Conservation (phyloP, 345 rosid genomes). For the Hibiscus tridactylites region DNA sequence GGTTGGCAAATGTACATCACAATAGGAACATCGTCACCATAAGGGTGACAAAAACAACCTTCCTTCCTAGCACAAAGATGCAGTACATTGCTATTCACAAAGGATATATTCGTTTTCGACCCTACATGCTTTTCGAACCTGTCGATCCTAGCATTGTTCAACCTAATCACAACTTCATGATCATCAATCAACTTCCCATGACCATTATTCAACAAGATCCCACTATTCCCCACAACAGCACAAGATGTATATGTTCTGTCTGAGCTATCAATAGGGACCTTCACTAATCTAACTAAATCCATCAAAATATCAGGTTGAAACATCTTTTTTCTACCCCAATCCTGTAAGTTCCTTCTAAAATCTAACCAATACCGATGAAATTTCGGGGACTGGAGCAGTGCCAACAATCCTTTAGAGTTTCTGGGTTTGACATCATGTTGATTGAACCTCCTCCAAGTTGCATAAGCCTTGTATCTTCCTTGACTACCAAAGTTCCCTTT, state of each 20-base stretch:
- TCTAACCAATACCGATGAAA: conserved; percentile 65
- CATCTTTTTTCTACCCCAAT: conserved; percentile 50
- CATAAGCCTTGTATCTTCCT: conserved; percentile 33
- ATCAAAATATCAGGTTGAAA: conserved; percentile 50
- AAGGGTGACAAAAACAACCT: conserved; percentile 76
- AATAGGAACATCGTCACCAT: conserved; percentile 55
- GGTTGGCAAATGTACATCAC: conserved; percentile 88
- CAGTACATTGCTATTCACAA: conserved; percentile 78
- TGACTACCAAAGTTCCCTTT: conserved; percentile 46
- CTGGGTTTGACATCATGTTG: conserved; percentile 26
- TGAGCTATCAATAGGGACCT: conserved; percentile 45
- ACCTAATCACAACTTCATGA: conserved; percentile 71
- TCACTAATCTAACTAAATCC: conserved; percentile 49
- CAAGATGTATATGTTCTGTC: conserved; percentile 41
- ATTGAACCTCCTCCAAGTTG: conserved; percentile 36
- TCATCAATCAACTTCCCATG: conserved; percentile 60
- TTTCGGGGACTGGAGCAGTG: conserved; percentile 42
- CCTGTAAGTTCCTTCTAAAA: conserved; percentile 49
- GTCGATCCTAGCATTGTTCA: conserved; percentile 76
- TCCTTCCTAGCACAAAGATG: conserved; percentile 59
- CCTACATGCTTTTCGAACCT: conserved; percentile 53
- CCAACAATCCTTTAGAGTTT: conserved; percentile 22
- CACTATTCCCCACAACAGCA: conserved; percentile 92
- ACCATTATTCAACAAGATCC: conserved; percentile 49
- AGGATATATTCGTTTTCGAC: conserved; percentile 60